A percentile compares a stretch with the other conserved stretches of the same genome.
Conservation (phyloP, 345 rosid genomes). For the Salix brachista region DNA sequence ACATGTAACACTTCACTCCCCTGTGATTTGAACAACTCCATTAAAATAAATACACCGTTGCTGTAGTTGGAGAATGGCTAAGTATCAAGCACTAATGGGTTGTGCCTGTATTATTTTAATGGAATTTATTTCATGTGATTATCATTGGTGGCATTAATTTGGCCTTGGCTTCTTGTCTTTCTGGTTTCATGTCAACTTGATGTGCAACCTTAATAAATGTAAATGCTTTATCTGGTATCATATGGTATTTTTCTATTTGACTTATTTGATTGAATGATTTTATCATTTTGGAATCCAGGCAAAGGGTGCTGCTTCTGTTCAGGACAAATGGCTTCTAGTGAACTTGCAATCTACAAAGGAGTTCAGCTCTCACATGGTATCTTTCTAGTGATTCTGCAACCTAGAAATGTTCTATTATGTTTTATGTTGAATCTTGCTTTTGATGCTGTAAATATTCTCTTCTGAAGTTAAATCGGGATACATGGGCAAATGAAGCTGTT, state of each 20-base stretch:
- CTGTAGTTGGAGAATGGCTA: background rate
- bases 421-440: background rate
- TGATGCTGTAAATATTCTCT: constrained; percentile 19
- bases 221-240: background rate
- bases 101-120: background rate
- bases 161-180: background rate
- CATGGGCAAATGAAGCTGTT: constrained; percentile 98
- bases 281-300: constrained; percentile 46
- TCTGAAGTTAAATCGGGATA: constrained; percentile 92
- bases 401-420: background rate
- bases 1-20: background rate
- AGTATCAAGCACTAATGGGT: background rate
- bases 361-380: constrained; percentile 93
- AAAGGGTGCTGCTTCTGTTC: constrained; percentile 62
- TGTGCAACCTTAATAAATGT: background rate
- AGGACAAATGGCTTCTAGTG: constrained; percentile 93
- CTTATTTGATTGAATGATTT: constrained; percentile 1
- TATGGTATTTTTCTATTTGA: constrained; percentile 6
- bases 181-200: background rate
- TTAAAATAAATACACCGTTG: background rate
- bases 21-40: background rate
- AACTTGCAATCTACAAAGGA: constrained; percentile 90
- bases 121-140: background rate
- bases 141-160: background rate
- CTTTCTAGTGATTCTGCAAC: background rate